These are phyloP conservation scores for barrel medic (Medicago truncatula) DNA, from an alignment of 306 rosid genomes.

Conservation along the genomic window DNA sequence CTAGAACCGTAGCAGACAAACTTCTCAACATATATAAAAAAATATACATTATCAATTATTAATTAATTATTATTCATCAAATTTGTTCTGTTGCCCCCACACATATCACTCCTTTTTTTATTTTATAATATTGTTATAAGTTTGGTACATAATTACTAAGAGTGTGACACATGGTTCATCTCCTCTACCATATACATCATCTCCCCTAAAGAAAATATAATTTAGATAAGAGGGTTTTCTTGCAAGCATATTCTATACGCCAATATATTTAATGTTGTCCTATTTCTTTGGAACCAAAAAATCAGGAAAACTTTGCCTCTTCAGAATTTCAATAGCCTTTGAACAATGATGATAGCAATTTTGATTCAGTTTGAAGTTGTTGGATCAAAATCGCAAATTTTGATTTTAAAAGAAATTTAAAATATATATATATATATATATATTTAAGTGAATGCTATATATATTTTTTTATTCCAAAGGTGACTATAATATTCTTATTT, in stretches of 20 bases:
- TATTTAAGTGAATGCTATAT: too few relatives aligned
- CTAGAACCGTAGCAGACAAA: constrained; percentile 41
- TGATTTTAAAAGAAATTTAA: not conserved
- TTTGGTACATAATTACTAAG: constrained; percentile 37
- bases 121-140: constrained; percentile 30
- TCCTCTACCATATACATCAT: constrained; percentile 10
- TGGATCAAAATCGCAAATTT: not conserved
- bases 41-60: not conserved
- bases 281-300: constrained; percentile 35
- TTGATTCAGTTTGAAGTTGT: not conserved
- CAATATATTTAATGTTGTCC: constrained; percentile 28
- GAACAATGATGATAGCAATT: not conserved
- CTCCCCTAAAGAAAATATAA: not conserved
- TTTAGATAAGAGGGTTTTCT: constrained; percentile 40
- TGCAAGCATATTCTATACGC: constrained; percentile 8
- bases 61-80: constrained; percentile 14
- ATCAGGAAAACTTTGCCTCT: constrained; percentile 24
- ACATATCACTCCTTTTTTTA: not conserved
- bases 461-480: too few relatives aligned
- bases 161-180: constrained; percentile 48
- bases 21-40: not conserved
- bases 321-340: constrained; percentile 16
- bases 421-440: too few relatives aligned
- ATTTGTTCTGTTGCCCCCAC: constrained; percentile 29
- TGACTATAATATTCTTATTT: not conserved